Evolutionary conservation across 163 green algal genomes (phyloP), one percentile per base, ranked within the genome.

Genomic region (Volvox carteri): DNA sequence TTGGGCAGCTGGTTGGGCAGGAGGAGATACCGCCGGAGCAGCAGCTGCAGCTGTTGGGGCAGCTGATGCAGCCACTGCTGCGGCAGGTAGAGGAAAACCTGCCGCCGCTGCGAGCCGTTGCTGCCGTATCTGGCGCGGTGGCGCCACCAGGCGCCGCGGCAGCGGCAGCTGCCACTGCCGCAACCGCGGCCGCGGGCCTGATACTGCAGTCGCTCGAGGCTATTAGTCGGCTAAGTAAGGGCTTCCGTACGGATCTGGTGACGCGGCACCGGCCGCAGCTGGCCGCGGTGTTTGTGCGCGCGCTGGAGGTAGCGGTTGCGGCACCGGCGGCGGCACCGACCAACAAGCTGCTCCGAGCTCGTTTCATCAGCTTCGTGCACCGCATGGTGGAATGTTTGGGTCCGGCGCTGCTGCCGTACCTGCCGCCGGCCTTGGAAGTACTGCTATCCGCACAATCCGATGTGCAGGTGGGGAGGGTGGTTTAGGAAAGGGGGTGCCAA

Each of bases 351-450:
- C 92, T 98, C 54, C 93, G 96, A 5, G 90, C 86, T 6, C 94
- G 96, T 68, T 96, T 98, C 91, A 96, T 98, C 46, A 95, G 91
- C n/a, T 95, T 97, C 44, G 77, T 98, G 44, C 96, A 99, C 93
- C 93, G 97, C 39, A 91, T 98, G 92, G 95, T 98, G n/a, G 97
- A 98, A 90, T 95, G 91, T 74, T 91, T 98, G 52, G 92, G 93
- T n/a, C 23, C 78, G 3, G 88, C 72, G 25, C 81, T 96, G 68
- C 90, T 98, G 90, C 95, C 94, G 1, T 94, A 93, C 81, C 92
- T 98, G 83, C 95, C 96, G 1, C 41, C 91, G 3, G 91, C 94
- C 6, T 89, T 98, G 54, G 86, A 95, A 83, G 92, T 93, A 25
- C 91, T 97, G 89, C 91, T 97, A 81, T 78, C 86, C n/a, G 68